A percentile compares a stretch with the other conserved stretches of the same genome.
These are phyloP conservation scores for Oryza nivara DNA, from an alignment of 176 grass and related monocot genomes.

Conservation along the genomic window DNA sequence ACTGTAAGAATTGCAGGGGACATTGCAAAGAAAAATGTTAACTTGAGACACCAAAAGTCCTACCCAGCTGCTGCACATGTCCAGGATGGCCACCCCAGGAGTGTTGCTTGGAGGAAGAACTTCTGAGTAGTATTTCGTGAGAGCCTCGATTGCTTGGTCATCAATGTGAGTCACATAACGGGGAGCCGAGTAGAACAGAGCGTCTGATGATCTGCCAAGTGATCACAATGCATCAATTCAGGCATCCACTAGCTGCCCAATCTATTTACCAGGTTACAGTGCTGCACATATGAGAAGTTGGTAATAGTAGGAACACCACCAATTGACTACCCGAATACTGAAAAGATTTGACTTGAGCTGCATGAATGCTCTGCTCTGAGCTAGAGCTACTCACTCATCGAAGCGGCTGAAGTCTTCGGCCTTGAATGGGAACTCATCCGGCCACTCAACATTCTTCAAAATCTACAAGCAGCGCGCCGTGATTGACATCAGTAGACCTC, in stretches of 20 bases:
- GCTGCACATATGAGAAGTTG: background rate
- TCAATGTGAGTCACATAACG: slow-evolving; percentile 98
- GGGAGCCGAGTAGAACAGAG: slow-evolving; percentile 76
- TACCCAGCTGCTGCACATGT: slow-evolving; percentile 99
- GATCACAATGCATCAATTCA: slow-evolving; percentile 25
- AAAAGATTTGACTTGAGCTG: background rate
- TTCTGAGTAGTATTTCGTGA: slow-evolving; percentile 82
- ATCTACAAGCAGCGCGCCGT: slow-evolving; percentile 45
- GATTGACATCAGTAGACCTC: background rate
- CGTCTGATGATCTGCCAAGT: slow-evolving; percentile 70
- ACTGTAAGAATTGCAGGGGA: background rate
- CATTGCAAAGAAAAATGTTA: background rate
- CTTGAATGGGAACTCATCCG: slow-evolving; percentile 91
- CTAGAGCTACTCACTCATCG: slow-evolving; percentile 64
- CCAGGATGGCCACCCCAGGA: slow-evolving; percentile 66
- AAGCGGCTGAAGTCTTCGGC: slow-evolving; percentile 91
- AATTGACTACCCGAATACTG: background rate
- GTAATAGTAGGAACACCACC: background rate
- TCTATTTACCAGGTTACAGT: background rate
- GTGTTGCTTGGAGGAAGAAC: slow-evolving; percentile 84
- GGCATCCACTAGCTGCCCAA: background rate
- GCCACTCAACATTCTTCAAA: slow-evolving; percentile 91
- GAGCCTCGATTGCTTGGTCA: slow-evolving; percentile 76
- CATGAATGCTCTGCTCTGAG: background rate
- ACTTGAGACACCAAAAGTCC: slow-evolving; percentile 29